Conservation (phyloP, 495 filamentous ascomycete species). For the Barbatosphaeria neglecta region DNA sequence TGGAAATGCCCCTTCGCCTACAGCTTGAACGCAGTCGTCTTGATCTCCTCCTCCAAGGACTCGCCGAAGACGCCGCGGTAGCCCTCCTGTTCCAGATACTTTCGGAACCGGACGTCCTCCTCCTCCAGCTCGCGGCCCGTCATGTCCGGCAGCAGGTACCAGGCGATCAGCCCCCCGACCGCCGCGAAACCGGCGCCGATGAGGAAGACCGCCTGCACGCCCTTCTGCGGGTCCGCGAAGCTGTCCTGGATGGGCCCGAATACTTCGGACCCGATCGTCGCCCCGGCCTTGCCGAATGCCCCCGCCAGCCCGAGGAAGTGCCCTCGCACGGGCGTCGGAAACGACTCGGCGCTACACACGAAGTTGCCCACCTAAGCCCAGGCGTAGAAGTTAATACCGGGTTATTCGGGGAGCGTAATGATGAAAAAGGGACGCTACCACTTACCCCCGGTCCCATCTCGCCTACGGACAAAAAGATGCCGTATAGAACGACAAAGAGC, state of each 20-base stretch:
- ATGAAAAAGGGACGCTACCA: not conserved
- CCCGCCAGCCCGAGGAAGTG: slow-evolving; percentile 38
- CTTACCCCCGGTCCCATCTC: slow-evolving; percentile 36
- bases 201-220: slow-evolving; percentile 35
- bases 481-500: slow-evolving; percentile 41
- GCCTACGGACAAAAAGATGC: slow-evolving; percentile 34
- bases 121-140: slow-evolving; percentile 23
- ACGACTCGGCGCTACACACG: slow-evolving; percentile 33
- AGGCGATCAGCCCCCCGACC: slow-evolving; percentile 28
- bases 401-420: too few relatives aligned
- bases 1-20: too few relatives aligned
- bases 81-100: slow-evolving; percentile 31
- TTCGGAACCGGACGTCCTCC: slow-evolving; percentile 31
- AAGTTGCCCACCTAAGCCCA: slow-evolving; percentile 24
- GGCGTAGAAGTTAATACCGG: not conserved
- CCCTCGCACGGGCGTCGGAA: slow-evolving; percentile 39
- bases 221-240: slow-evolving; percentile 22
- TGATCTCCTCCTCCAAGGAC: slow-evolving; percentile 5
- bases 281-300: slow-evolving; percentile 38
- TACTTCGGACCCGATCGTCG: slow-evolving; percentile 34
- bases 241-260: slow-evolving; percentile 33
- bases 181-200: slow-evolving; percentile 32
- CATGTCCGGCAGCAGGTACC: slow-evolving; percentile 34
- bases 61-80: slow-evolving; percentile 15
- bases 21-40: slow-evolving; percentile 6